phyloP scores from a whole-genome alignment of 1,284 basidiomycete species.

The Cerrena zonata region DNA sequence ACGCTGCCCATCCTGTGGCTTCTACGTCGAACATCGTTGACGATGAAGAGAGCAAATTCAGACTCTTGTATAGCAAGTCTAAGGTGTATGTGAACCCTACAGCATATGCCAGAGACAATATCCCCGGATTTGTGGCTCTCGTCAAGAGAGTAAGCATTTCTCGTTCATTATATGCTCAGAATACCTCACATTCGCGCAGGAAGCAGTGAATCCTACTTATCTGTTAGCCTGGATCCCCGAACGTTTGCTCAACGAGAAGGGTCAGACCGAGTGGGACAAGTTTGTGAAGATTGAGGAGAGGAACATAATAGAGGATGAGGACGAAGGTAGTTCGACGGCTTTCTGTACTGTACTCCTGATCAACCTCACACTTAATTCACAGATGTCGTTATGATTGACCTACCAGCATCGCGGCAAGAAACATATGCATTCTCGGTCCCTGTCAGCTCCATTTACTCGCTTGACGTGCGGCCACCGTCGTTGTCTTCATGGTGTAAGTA shows the following conservation, averaged over 20 bases:
- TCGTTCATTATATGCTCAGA: slow-evolving; percentile 6
- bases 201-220: slow-evolving; percentile 66
- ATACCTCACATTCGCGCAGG: slow-evolving; percentile 38
- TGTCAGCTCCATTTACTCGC: slow-evolving; percentile 82
- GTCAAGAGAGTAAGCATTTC: slow-evolving; percentile 65
- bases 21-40: slow-evolving; percentile 16
- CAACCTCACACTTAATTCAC: slow-evolving; percentile 10
- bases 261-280: slow-evolving; percentile 76
- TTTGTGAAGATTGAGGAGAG: slow-evolving; percentile 77
- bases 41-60: slow-evolving; percentile 51
- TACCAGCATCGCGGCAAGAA: slow-evolving; percentile 71
- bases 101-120: slow-evolving; percentile 85
- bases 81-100: slow-evolving; percentile 94
- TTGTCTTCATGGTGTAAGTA: slow-evolving; percentile 83
- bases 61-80: slow-evolving; percentile 81
- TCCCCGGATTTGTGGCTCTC: slow-evolving; percentile 85
- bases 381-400: slow-evolving; percentile 76
- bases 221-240: slow-evolving; percentile 85
- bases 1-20: slow-evolving; percentile 19
- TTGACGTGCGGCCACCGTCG: slow-evolving; percentile 79
- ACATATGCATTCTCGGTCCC: slow-evolving; percentile 94
- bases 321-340: slow-evolving; percentile 51
- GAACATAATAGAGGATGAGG: slow-evolving; percentile 52
- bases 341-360: slow-evolving; percentile 1
- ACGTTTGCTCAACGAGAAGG: slow-evolving; percentile 68